A percentile compares a stretch with the other conserved stretches of the same genome.
Conservation (phyloP, 2,329 filamentous ascomycete genomes). For the Curvularia sp. region DNA sequence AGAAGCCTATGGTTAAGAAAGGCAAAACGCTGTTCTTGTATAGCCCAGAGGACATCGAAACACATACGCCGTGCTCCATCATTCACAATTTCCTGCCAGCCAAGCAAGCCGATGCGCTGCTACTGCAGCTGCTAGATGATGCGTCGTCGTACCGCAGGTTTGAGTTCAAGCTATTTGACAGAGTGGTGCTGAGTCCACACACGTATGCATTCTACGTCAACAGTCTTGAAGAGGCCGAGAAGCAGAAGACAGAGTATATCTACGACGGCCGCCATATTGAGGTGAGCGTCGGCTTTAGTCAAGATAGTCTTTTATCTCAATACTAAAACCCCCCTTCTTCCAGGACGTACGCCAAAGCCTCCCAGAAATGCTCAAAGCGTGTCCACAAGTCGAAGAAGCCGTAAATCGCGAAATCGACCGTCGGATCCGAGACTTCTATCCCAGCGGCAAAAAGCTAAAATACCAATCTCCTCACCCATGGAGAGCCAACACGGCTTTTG, state of each 20-base stretch:
- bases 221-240: conserved; percentile 70
- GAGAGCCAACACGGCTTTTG: conserved; percentile 88
- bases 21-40: conserved; percentile 86
- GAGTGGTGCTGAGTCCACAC: conserved; percentile 83
- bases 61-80: conserved; percentile 87
- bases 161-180: conserved; percentile 87
- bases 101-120: conserved; percentile 73
- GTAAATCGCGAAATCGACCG: conserved; percentile 80
- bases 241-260: conserved; percentile 79
- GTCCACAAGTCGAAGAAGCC: conserved; percentile 71
- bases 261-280: conserved; percentile 82
- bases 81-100: conserved; percentile 86
- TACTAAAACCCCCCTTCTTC: no score
- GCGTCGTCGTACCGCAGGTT: conserved; percentile 72
- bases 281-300: conserved; percentile 51
- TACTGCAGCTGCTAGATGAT: conserved; percentile 78
- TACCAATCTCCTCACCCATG: conserved; percentile 77
- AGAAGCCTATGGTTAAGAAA: conserved; percentile 69
- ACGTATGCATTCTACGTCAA: conserved; percentile 85
- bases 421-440: conserved; percentile 73
- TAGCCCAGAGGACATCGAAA: conserved; percentile 78
- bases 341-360: conserved; percentile 76
- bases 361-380: conserved; percentile 74
- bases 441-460: conserved; percentile 73
- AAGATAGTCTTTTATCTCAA: no score